Evolutionary conservation across 192 early-diverging fungal genomes (phyloP).

Genomic region (Backusella psychrophila): DNA sequence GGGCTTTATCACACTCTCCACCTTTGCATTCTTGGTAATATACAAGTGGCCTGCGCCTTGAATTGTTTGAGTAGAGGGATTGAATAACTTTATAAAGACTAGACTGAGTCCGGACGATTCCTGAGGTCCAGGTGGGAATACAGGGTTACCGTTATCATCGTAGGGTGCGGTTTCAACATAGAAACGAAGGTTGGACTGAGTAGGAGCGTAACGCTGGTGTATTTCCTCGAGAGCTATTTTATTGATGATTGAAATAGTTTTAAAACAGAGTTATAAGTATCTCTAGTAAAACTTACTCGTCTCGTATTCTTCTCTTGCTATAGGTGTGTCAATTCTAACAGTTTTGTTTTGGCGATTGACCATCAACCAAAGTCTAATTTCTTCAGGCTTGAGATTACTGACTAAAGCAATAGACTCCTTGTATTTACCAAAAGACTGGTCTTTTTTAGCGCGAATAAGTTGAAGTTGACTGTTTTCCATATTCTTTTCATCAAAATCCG

Average conservation of each 20-base stretch:
- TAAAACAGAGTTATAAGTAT: neutral
- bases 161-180: conserved; percentile 42
- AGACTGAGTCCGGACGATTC: conserved; percentile 41
- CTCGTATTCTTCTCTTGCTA: conserved; percentile 42
- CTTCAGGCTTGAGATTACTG: conserved; percentile 43
- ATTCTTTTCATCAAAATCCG: conserved; percentile 58
- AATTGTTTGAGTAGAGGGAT: conserved; percentile 58
- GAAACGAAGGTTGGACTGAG: conserved; percentile 43
- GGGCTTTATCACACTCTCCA: conserved; percentile 58
- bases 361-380: conserved; percentile 83
- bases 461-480: conserved; percentile 14
- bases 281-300: conserved; percentile 39
- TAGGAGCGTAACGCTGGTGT: conserved; percentile 8
- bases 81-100: conserved; percentile 87
- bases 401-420: conserved; percentile 45
- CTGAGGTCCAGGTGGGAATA: conserved; percentile 20
- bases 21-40: conserved; percentile 44
- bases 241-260: neutral
- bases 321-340: conserved; percentile 76
- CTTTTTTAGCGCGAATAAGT: conserved; percentile 52
- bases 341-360: conserved; percentile 92
- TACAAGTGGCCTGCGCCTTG: conserved; percentile 58
- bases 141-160: conserved; percentile 15
- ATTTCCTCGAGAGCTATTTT: conserved; percentile 26
- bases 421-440: conserved; percentile 52